Evolutionary conservation across 1,139 yeast genomes (phyloP).

Genomic region (Trichomonascaceae sp.): DNA sequence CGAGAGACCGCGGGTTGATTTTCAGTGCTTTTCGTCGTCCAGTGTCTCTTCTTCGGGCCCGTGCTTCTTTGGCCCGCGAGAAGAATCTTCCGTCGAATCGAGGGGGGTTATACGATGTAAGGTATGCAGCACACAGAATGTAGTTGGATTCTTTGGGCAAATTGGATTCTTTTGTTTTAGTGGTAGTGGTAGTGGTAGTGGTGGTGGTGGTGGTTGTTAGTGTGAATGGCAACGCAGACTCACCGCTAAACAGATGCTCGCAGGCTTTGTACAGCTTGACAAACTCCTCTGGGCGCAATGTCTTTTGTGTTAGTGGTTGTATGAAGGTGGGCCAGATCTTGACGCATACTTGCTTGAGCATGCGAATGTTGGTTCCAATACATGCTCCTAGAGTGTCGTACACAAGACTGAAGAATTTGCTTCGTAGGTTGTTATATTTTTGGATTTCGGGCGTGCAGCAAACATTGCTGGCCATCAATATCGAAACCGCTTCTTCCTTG

Average conservation of each 20-base stretch:
- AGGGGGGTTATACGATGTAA: conserved; percentile 55
- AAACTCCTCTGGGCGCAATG: conserved; percentile 29
- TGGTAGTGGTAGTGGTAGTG: background rate
- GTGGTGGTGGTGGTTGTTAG: conserved; percentile 4
- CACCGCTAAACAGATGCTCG: conserved; percentile 30
- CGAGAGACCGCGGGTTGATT: conserved; percentile 40
- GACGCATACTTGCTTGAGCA: conserved; percentile 31
- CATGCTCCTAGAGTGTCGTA: conserved; percentile 41
- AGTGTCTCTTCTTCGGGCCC: conserved; percentile 30
- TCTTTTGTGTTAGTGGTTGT: conserved; percentile 29
- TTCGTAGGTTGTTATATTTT: background rate
- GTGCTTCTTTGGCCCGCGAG: conserved; percentile 43
- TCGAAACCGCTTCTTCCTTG: conserved; percentile 28
- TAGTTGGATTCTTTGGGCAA: conserved; percentile 47
- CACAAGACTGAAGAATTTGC: conserved; percentile 35
- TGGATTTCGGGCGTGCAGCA: conserved; percentile 4
- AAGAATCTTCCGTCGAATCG: conserved; percentile 47
- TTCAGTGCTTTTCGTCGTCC: conserved; percentile 33
- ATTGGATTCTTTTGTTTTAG: background rate
- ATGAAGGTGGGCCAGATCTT: conserved; percentile 42
- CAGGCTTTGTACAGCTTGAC: conserved; percentile 36
- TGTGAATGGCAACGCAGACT: conserved; percentile 25
- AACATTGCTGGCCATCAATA: conserved; percentile 18
- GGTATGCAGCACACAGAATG: conserved; percentile 51
- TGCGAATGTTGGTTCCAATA: conserved; percentile 39